phyloP scores from a whole-genome alignment of 768 basidiomycete genomes.

The Russula olivacea region DNA sequence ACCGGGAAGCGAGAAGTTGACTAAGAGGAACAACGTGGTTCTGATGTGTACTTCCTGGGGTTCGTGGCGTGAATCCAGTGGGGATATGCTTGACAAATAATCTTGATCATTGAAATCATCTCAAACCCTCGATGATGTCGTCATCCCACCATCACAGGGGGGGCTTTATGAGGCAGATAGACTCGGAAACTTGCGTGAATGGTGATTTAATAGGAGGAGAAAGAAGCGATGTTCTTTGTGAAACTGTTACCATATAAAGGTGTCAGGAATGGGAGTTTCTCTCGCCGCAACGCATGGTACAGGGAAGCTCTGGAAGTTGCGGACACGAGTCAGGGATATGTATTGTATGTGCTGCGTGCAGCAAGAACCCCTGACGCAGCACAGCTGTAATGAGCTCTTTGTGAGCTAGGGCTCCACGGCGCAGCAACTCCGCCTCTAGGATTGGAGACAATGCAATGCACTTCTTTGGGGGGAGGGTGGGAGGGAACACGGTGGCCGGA shows the following conservation, averaged over 20 bases:
- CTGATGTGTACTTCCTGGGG: neutral
- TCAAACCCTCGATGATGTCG: neutral
- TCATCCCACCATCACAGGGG: neutral
- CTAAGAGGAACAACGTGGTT: neutral
- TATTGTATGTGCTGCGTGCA: neutral
- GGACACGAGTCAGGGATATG: neutral
- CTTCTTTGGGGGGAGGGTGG: neutral
- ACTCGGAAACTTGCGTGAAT: neutral
- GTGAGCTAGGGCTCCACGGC: neutral
- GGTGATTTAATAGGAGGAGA: neutral
- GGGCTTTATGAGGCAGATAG: no score
- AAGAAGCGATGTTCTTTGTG: neutral
- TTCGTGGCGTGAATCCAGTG: neutral
- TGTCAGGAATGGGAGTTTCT: neutral
- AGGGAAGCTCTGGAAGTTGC: neutral
- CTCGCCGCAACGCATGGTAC: neutral
- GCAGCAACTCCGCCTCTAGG: neutral
- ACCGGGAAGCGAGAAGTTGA: neutral
- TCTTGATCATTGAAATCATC: neutral
- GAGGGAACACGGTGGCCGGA: neutral
- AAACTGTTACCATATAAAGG: neutral
- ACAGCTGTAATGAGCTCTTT: neutral
- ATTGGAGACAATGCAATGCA: neutral
- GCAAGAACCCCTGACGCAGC: conserved; percentile 1
- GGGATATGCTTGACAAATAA: neutral